Evolutionary conservation across 352 stramenopile genomes (phyloP), one percentile per base, ranked within the genome.

Genomic region (Phytophthora pisi): DNA sequence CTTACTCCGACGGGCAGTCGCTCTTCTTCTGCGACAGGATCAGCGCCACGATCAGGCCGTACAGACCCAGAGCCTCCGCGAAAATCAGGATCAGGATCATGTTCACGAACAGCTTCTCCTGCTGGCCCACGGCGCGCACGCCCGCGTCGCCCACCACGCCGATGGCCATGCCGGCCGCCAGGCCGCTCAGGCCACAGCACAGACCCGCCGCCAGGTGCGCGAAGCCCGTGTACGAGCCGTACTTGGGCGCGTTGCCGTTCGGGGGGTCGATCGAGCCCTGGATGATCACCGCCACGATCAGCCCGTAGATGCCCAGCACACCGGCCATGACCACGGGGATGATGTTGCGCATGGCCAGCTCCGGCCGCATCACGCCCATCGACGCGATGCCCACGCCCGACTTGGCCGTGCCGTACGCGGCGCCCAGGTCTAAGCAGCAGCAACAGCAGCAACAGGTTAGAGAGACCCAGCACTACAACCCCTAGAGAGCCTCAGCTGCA

Each of bases 31-130:
- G 88, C 63, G 84, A 90, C 62, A 97, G 72, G 58, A 98, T 98
- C 54, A 98, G 77, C 58, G 96, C 92, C 57, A 98, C 93, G 83
- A 99, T 99, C 70, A 99, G 78, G 70, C 96, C 96, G 82, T 98
- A 99, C 66, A 99, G 89, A 75, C 93, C 97, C 71, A 99, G 86
- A 63, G 97, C 97, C 82, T 99, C 97, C 30, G 90, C 94, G 88
- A 99, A 99, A 97, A 99, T 99, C 63, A 99, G 83, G 78, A 99
- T 99, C 68, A 99, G 92, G 60, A 99, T 97, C 88, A 99, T 97
- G 68, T 96, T 97, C 53, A 99, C 97, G 83, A 98, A 99, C 43
- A 99, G 86, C 72, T 98, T 98, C 70, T 98, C 96, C 82, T 99
- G 97, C 78, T 99, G 96, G 67, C 97, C 97, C 72, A 99, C 96